Evolutionary conservation across 2,329 filamentous ascomycete species (phyloP), one percentile per base, ranked within the genome.

Genomic region (Davidsoniella virescens): DNA sequence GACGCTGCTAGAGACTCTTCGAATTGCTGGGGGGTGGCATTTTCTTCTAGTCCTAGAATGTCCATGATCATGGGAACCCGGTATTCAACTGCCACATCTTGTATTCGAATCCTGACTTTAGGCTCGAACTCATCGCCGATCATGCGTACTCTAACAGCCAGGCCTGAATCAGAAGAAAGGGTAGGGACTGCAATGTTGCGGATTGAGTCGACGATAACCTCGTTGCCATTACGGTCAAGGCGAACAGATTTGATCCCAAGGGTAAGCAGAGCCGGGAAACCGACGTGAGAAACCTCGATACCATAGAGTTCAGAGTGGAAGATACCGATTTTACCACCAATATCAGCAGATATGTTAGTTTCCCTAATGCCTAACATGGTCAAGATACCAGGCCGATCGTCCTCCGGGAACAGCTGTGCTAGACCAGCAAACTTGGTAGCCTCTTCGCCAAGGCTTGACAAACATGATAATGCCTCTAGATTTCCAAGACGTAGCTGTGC

Each of bases 91-190:
- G 79, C 82, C 4, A 94, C 57, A 54, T 94, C 87, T 63, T 84
- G 84, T 40, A 96, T 67, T 61, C 94, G 93, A 52, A 95, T 63
- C 62, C 93, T 94, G 56, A 95, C 70, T 5, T 86, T 80, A 0
- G 93, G 90, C 55, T 96, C 90, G 66, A 93, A 85, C 61, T 96
- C 90, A 61, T 96, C 88, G 0, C 87, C 87, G 56, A 98, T 84
- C 67, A 94, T 84, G 46, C 92, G 77, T 53, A 84, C 77, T 80
- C 94, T 94, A 49, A 96, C 63, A 55, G 88, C 85, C 1, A 66
- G 65, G 4, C 62, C 60, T 16, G 57, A 61, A 39, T 58, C 44
- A n/a, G 59, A 54, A 5, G 57, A 56, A n/a, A 59, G 38, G 17
- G 33, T 58, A 44, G 10, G 59, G 58, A 17, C 44, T 61, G 50